Evolutionary conservation across 306 rosid genomes (phyloP).

Genomic region (Trichosanthes cucumerina): DNA sequence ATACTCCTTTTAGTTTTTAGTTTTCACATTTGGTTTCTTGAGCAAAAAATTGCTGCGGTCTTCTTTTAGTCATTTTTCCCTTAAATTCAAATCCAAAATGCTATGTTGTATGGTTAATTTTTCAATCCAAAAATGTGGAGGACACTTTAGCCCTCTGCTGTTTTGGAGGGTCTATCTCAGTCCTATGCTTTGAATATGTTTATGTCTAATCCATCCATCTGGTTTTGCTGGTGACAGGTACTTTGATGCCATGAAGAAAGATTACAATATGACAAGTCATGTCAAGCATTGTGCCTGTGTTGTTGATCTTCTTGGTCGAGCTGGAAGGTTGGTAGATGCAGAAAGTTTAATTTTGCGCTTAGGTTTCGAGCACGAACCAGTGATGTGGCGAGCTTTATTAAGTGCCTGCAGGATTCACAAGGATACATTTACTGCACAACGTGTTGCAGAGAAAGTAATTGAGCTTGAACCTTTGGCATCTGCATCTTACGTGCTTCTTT

Average conservation of each 20-base stretch:
- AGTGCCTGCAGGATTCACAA: slow-evolving; percentile 48
- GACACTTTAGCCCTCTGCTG: background rate
- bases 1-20: background rate
- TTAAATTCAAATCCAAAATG: background rate
- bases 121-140: background rate
- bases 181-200: background rate
- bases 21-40: background rate
- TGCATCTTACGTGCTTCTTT: slow-evolving; percentile 49
- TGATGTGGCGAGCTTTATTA: slow-evolving; percentile 47
- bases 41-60: background rate
- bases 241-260: slow-evolving; percentile 34
- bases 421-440: slow-evolving; percentile 31
- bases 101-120: background rate
- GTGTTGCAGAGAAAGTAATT: slow-evolving; percentile 35
- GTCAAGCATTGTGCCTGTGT: slow-evolving; percentile 41
- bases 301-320: slow-evolving; percentile 49
- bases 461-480: slow-evolving; percentile 45
- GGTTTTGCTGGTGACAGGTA: slow-evolving; percentile 13
- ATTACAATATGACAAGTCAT: slow-evolving; percentile 25
- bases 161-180: background rate
- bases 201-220: background rate
- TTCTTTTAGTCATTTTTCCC: background rate
- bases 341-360: slow-evolving; percentile 28
- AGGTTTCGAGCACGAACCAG: slow-evolving; percentile 36
- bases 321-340: slow-evolving; percentile 41